Conservation (phyloP, 331 rosid genomes). For the Rhamnella rubrinervis region DNA sequence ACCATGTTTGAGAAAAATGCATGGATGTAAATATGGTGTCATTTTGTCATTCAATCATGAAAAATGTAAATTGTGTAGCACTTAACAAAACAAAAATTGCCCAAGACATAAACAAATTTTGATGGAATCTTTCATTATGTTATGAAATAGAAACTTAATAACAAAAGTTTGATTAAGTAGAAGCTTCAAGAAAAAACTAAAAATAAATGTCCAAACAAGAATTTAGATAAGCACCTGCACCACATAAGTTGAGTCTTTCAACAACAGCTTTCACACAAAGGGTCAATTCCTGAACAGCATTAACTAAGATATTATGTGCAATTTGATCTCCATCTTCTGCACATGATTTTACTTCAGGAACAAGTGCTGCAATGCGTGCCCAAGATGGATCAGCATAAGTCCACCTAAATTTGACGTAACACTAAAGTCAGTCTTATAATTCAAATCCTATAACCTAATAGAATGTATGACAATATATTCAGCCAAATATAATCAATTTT, state of each 20-base stretch:
- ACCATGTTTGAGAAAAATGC: not conserved
- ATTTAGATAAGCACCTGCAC: conserved; percentile 52
- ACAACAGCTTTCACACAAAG: conserved; percentile 87
- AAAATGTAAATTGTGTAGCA: not conserved
- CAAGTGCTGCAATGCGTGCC: conserved; percentile 99
- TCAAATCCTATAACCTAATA: conserved; percentile 11
- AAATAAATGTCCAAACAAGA: not conserved
- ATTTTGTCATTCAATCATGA: not conserved
- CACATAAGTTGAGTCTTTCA: conserved; percentile 73
- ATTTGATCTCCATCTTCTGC: conserved; percentile 83
- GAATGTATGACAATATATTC: not conserved
- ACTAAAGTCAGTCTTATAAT: conserved; percentile 1
- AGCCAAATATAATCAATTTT: not conserved
- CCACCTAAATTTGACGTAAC: conserved; percentile 62
- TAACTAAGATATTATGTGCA: conserved; percentile 70
- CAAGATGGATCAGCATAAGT: conserved; percentile 93
- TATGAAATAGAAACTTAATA: too few species aligned
- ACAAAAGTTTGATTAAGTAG: too few species aligned
- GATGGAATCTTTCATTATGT: too few species aligned
- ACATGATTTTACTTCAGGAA: conserved; percentile 83
- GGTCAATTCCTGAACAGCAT: conserved; percentile 80
- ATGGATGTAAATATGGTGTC: not conserved
- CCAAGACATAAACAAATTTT: too few species aligned
- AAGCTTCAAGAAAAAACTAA: too few species aligned
- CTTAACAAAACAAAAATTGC: not conserved